Conservation (phyloP, 345 rosid genomes). For the Lumnitzera racemosa region DNA sequence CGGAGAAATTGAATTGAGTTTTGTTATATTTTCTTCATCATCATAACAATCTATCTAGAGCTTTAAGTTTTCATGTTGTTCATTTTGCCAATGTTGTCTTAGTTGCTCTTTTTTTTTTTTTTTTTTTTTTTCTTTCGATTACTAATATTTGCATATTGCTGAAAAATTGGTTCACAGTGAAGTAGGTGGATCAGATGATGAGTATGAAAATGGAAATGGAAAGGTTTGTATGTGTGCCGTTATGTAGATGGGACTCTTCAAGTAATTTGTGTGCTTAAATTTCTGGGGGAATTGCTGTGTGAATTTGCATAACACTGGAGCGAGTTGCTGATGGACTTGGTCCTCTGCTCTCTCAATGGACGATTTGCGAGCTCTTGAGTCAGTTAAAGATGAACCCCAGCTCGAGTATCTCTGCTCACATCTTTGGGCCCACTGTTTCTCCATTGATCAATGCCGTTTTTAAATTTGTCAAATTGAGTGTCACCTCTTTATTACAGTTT, state of each 20-base stretch:
- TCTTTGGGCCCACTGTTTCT: slow-evolving; percentile 24
- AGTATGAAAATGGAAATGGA: slow-evolving; percentile 41
- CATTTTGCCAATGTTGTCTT: no score
- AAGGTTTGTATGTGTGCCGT: slow-evolving; percentile 52
- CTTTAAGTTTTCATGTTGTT: no score
- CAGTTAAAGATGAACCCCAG: not conserved
- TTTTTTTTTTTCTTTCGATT: not conserved
- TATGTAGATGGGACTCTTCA: slow-evolving; percentile 30
- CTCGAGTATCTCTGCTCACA: not conserved
- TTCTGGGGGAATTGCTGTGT: no score
- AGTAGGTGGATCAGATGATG: slow-evolving; percentile 48
- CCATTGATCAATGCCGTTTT: slow-evolving; percentile 23
- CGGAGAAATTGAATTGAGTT: no score
- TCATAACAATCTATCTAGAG: no score
- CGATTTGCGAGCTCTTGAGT: not conserved
- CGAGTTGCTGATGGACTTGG: not conserved
- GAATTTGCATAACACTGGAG: no score
- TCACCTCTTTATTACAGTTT: slow-evolving; percentile 13
- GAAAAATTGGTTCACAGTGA: slow-evolving; percentile 38
- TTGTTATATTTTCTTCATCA: no score
- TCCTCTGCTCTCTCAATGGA: not conserved
- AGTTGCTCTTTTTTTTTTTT: not conserved
- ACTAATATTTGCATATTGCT: not conserved
- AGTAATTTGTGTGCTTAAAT: not conserved
- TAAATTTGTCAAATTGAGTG: slow-evolving; percentile 35